Base-by-base conservation (phyloP, 495 filamentous ascomycete genomes). In the Penicillium argentinense region DNA sequence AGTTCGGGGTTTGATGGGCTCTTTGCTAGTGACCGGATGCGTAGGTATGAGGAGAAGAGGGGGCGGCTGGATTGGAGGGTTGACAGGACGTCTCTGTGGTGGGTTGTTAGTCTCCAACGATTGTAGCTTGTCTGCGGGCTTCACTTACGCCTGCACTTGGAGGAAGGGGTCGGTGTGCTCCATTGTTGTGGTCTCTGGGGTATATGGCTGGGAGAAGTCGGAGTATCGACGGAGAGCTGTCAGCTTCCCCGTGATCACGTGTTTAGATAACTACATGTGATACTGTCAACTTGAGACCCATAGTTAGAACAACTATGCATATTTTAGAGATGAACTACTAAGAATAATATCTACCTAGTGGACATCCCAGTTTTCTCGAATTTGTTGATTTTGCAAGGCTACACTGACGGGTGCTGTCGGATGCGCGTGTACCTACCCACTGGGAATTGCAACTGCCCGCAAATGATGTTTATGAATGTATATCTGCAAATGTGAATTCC, bases 41-140 rank as follows among this genome's bases (percentile, higher is more conserved):
- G 93, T 29, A 95, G 83, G 77, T 95, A 97, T 29, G 91, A 96
- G 52, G 86, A 84, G 77, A 96, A 96, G 45, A 95, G 85, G 23
- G 89, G 81, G 9, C 91, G 84, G 48, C 87, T 86, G 34, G 77
- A 79, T 57, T 85, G 79, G 30, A 98, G 84, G 37, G 89, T 84
- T 42, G 83, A 72, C 38, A 93, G 83, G 55, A 97, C 88, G 65
- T 98, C 95, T 63, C 89, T 95, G 48, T n/a, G 29, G 43, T 3
- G 14, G 40, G 50, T 12, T 17, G 29, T 49, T 55, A 47, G 19
- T 28, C 63, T 44, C 45, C 42, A 26, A 0, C 24, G 16, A 21
- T 21, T n/a, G 19, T n/a, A 37, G 26, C 22, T 1, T 9, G 9
- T 12, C 17, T 40, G 16, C 14, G 6, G 18, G 5, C 11, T 14